These are phyloP conservation scores for Leishmania amazonensis DNA, from an alignment of 208 protist genomes.

Conservation along the genomic window DNA sequence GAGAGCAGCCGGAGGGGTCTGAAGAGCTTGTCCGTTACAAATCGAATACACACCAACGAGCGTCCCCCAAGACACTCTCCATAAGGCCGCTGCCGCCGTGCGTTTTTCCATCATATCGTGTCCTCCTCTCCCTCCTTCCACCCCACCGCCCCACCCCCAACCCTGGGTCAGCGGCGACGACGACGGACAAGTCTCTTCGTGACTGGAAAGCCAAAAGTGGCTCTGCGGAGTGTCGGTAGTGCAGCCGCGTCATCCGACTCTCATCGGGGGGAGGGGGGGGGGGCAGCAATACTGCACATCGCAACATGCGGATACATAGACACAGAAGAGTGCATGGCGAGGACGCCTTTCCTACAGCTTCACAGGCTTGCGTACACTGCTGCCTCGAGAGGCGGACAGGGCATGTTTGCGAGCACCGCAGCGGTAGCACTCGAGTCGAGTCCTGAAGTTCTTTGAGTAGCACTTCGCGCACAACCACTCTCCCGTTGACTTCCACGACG, in stretches of 20 bases:
- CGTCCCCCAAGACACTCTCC: neutral
- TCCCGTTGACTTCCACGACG: slow-evolving; percentile 48
- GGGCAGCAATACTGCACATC: neutral
- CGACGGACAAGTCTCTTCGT: neutral
- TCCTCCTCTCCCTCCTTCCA: neutral
- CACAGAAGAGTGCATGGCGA: neutral
- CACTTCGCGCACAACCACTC: slow-evolving; percentile 88
- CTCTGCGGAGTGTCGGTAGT: neutral
- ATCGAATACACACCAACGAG: neutral
- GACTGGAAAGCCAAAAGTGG: neutral
- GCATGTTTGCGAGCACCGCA: slow-evolving; percentile 72
- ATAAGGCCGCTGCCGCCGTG: neutral
- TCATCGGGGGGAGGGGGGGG: neutral
- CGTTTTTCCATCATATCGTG: neutral
- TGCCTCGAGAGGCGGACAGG: slow-evolving; percentile 36
- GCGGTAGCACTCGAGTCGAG: slow-evolving; percentile 71
- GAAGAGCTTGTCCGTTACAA: neutral
- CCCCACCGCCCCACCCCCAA: no score
- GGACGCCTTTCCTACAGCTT: slow-evolving; percentile 54
- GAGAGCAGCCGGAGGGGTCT: neutral
- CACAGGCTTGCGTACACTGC: slow-evolving; percentile 63
- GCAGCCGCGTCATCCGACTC: neutral
- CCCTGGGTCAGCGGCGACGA: no score
- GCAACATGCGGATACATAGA: neutral
- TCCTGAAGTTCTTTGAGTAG: slow-evolving; percentile 80